Evolutionary conservation across 2,329 filamentous ascomycete species (phyloP).

Genomic region (Moelleriella libera): DNA sequence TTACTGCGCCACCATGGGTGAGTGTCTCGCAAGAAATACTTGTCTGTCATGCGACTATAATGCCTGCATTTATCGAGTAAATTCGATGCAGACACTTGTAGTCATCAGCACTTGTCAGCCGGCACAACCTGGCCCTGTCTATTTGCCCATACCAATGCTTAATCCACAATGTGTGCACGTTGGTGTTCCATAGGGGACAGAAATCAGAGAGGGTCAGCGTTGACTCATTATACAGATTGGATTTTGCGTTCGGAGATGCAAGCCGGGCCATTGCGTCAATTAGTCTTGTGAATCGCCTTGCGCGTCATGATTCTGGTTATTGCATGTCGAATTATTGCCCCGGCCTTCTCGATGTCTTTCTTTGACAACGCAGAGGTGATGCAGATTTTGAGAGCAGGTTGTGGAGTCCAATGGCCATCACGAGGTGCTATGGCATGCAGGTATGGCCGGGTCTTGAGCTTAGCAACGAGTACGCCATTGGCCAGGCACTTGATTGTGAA

Average conservation of each 20-base stretch:
- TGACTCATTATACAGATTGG: background rate
- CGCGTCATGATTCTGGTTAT: constrained; percentile 80
- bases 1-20: no score
- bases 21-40: no score
- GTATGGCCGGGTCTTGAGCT: constrained; percentile 66
- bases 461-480: constrained; percentile 81
- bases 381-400: constrained; percentile 81
- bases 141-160: no score
- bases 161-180: no score
- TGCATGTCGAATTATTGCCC: constrained; percentile 74
- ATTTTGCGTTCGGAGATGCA: background rate
- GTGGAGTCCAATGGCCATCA: constrained; percentile 55
- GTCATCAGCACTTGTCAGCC: no score
- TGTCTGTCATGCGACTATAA: no score
- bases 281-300: constrained; percentile 32
- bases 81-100: no score
- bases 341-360: constrained; percentile 94
- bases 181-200: no score
- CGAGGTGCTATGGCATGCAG: constrained; percentile 48
- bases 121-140: no score
- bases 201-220: no score
- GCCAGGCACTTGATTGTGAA: constrained; percentile 47
- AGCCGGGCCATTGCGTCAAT: background rate
- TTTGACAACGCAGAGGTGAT: constrained; percentile 76
- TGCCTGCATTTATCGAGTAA: no score